A percentile compares a stretch with the other conserved stretches of the same genome.
Evolutionary conservation across 768 basidiomycete species (phyloP).

Genomic region (Mycena sanguinolenta): DNA sequence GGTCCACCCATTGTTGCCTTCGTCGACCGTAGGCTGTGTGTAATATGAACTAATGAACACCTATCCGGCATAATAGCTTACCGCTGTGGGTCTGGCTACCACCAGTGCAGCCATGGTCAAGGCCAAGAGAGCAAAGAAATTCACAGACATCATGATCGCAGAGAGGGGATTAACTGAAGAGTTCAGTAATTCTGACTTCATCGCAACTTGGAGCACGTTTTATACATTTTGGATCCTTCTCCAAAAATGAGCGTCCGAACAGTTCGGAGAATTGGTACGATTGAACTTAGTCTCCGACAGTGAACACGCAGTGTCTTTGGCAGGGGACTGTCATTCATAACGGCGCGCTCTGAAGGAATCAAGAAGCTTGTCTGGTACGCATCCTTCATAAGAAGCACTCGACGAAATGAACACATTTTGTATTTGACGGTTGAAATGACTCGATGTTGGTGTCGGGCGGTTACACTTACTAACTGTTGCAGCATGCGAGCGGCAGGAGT

Average conservation of each 20-base stretch:
- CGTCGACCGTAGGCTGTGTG: slow-evolving; percentile 7
- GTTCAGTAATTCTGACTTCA: slow-evolving; percentile 1
- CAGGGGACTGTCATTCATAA: not conserved
- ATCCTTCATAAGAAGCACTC: not conserved
- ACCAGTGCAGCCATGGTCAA: slow-evolving; percentile 11
- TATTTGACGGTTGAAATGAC: not conserved
- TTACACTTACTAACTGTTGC: not conserved
- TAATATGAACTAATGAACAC: slow-evolving; percentile 9
- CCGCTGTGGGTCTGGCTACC: not conserved
- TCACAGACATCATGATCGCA: slow-evolving; percentile 11
- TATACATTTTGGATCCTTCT: no score
- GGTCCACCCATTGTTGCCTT: not conserved
- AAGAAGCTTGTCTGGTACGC: not conserved
- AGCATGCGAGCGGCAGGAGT: no score
- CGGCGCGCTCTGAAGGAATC: not conserved
- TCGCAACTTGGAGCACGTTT: slow-evolving; percentile 1
- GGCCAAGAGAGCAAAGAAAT: slow-evolving; percentile 12
- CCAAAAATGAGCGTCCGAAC: no score
- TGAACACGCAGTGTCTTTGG: not conserved
- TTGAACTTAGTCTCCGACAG: not conserved
- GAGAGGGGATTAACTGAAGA: slow-evolving; percentile 7
- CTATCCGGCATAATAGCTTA: slow-evolving; percentile 1
- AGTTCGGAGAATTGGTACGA: no score
- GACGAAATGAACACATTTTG: not conserved
- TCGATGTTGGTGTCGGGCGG: slow-evolving; percentile 9